Percentiles rank a stretch among this genome's conserved stretches.
These are phyloP conservation scores for Neopestalotiopsis sp. DNA, from an alignment of 2,329 filamentous ascomycete species.

Conservation along the genomic window DNA sequence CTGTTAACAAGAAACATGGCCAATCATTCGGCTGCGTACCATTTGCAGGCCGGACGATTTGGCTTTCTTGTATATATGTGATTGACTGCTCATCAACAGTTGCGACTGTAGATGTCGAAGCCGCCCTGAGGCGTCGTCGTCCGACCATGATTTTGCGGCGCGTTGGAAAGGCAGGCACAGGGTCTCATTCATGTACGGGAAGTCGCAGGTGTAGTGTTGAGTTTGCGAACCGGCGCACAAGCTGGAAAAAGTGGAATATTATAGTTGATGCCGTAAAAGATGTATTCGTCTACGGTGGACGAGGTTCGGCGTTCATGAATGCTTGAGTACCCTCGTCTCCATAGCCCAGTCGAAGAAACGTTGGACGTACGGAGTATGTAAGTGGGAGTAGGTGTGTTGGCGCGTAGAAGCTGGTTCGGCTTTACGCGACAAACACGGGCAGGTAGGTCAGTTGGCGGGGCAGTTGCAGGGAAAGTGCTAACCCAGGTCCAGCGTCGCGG, in stretches of 20 bases:
- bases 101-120: constrained; percentile 51
- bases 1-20: constrained; percentile 65
- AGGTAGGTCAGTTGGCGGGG: neutral
- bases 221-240: neutral
- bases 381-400: neutral
- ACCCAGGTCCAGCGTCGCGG: too few relatives aligned
- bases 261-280: neutral
- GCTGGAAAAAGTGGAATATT: neutral
- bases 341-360: neutral
- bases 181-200: constrained; percentile 36
- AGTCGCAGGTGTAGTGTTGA: constrained; percentile 24
- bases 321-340: neutral
- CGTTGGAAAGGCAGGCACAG: neutral
- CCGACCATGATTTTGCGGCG: constrained; percentile 38
- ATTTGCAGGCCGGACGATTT: constrained; percentile 41
- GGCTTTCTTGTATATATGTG: constrained; percentile 38
- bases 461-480: neutral
- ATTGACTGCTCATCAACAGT: constrained; percentile 42
- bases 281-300: too few relatives aligned
- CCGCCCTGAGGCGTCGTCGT: constrained; percentile 41
- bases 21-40: constrained; percentile 54
- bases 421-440: constrained; percentile 5
- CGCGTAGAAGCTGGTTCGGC: constrained; percentile 1
- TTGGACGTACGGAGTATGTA: neutral
- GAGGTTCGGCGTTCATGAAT: neutral